phyloP scores from a whole-genome alignment of 2,329 filamentous ascomycete species.

The Penicillium sp. region DNA sequence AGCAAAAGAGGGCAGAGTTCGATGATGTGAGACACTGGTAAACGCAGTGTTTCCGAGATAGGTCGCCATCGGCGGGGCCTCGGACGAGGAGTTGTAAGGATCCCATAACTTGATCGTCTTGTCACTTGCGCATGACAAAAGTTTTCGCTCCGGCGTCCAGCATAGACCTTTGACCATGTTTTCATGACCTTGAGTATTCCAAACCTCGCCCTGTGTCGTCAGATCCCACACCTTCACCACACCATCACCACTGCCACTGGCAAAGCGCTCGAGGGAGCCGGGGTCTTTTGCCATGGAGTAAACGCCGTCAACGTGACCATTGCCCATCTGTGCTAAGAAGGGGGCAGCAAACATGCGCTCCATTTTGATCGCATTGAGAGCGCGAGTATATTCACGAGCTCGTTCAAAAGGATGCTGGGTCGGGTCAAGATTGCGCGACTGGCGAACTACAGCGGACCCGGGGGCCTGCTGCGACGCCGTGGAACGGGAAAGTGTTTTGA shows the following conservation, averaged over 20 bases:
- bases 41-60: slow-evolving; percentile 84
- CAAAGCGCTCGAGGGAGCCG: slow-evolving; percentile 68
- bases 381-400: slow-evolving; percentile 78
- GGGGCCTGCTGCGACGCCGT: slow-evolving; percentile 49
- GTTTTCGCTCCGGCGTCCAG: slow-evolving; percentile 82
- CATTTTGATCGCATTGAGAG: slow-evolving; percentile 82
- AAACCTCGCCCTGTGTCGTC: slow-evolving; percentile 68
- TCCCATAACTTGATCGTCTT: slow-evolving; percentile 87
- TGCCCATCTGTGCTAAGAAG: slow-evolving; percentile 82
- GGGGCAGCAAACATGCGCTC: slow-evolving; percentile 88
- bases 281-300: slow-evolving; percentile 81
- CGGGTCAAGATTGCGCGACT: slow-evolving; percentile 66
- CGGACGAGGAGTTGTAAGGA: slow-evolving; percentile 71
- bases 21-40: slow-evolving; percentile 79
- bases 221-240: slow-evolving; percentile 93
- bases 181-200: slow-evolving; percentile 80
- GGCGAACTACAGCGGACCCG: slow-evolving; percentile 45
- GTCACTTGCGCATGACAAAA: slow-evolving; percentile 85
- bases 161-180: slow-evolving; percentile 89
- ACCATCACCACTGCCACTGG: slow-evolving; percentile 86
- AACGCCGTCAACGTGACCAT: slow-evolving; percentile 87
- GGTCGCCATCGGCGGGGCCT: slow-evolving; percentile 72
- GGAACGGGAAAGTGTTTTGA: slow-evolving; percentile 54
- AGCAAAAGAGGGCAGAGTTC: slow-evolving; percentile 75
- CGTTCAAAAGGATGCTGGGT: slow-evolving; percentile 87